These are phyloP conservation scores for Podospora conica DNA, from an alignment of 495 filamentous ascomycete species.

Conservation along the genomic window DNA sequence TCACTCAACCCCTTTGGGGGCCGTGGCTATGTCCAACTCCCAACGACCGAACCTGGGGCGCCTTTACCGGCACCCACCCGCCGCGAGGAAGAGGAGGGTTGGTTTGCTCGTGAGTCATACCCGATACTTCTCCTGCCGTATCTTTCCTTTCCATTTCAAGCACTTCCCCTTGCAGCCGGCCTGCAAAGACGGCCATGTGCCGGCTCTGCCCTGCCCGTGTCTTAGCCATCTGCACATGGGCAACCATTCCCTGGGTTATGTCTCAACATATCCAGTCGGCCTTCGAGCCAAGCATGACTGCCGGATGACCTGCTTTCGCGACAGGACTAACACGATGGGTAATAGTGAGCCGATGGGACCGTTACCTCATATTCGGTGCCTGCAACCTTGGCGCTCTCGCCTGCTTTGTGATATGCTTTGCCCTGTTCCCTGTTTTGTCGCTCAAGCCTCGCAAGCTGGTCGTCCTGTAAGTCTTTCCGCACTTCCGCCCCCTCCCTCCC, in stretches of 20 bases:
- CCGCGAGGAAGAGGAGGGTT: conserved; percentile 90
- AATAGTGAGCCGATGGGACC: conserved; percentile 95
- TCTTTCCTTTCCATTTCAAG: conserved; percentile 18
- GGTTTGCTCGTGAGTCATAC: conserved; percentile 87
- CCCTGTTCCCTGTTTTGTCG: conserved; percentile 69
- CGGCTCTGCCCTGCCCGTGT: conserved; percentile 30
- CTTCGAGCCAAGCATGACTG: background rate
- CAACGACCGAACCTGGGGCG: conserved; percentile 80
- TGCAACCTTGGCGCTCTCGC: conserved; percentile 87
- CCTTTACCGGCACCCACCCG: conserved; percentile 79
- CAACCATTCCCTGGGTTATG: conserved; percentile 6
- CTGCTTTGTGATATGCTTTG: conserved; percentile 90
- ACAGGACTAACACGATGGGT: conserved; percentile 28
- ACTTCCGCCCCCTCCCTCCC: background rate
- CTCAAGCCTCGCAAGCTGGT: conserved; percentile 88
- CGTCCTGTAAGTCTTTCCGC: conserved; percentile 69
- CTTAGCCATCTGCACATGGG: conserved; percentile 33
- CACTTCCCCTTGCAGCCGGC: conserved; percentile 22
- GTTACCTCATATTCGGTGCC: conserved; percentile 81
- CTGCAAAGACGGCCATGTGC: conserved; percentile 35
- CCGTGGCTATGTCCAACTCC: conserved; percentile 86
- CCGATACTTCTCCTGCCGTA: conserved; percentile 8
- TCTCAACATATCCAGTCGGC: background rate
- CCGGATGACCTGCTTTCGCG: conserved; percentile 9
- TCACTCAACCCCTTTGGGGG: conserved; percentile 84